Evolutionary conservation across 495 filamentous ascomycete genomes (phyloP).

Genomic region (Penicillium atrosanguineum): DNA sequence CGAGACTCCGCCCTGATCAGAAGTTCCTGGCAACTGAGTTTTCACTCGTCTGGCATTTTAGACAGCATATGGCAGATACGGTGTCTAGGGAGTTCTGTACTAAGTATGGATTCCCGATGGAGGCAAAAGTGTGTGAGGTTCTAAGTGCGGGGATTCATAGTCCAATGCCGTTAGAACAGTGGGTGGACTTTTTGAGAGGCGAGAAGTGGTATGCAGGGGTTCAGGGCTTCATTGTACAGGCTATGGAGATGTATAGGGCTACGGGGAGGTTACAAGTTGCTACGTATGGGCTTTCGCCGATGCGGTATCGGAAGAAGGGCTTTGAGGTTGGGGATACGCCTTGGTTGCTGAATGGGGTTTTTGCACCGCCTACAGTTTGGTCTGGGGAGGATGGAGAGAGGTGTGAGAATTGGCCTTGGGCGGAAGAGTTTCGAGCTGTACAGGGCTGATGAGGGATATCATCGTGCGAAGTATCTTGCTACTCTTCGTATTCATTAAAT

Average conservation of each 20-base stretch:
- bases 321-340: conserved; percentile 5
- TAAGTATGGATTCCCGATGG: conserved; percentile 2
- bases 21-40: conserved; percentile 15
- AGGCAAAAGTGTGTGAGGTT: conserved; percentile 3
- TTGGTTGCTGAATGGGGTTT: conserved; percentile 15
- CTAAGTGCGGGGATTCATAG: neutral
- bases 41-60: conserved; percentile 15
- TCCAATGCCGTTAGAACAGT: too few species aligned
- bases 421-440: too few species aligned
- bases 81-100: conserved; percentile 1
- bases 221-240: conserved; percentile 1
- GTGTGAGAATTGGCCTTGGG: conserved; percentile 13
- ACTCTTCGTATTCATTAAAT: too few species aligned
- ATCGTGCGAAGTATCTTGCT: too few species aligned
- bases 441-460: neutral
- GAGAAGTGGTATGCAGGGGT: neutral
- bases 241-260: conserved; percentile 7
- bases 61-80: conserved; percentile 3
- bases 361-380: conserved; percentile 5
- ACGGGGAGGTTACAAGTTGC: conserved; percentile 9
- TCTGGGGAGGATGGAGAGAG: conserved; percentile 3
- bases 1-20: conserved; percentile 9
- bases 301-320: conserved; percentile 6
- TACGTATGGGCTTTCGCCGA: conserved; percentile 9
- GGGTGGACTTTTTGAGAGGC: too few species aligned